These are phyloP conservation scores for Hypholoma fasciculare DNA, from an alignment of 768 basidiomycete genomes.

Conservation along the genomic window DNA sequence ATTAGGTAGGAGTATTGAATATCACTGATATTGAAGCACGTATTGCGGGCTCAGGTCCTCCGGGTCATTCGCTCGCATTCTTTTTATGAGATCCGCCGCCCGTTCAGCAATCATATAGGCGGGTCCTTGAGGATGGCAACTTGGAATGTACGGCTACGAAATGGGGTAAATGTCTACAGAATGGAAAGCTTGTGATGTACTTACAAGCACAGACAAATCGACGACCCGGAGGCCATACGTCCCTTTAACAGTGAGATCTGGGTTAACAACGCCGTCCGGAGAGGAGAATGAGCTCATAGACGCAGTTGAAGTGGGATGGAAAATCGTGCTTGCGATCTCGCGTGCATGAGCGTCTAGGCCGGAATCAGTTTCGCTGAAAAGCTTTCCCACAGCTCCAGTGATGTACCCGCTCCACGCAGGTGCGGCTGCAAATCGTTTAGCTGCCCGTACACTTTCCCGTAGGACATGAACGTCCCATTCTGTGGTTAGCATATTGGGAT, in stretches of 20 bases:
- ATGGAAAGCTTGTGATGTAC: not conserved
- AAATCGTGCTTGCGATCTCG: conserved; percentile 10
- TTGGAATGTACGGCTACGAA: conserved; percentile 15
- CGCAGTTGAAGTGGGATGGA: conserved; percentile 23
- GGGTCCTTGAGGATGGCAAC: conserved; percentile 14
- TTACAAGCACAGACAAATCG: conserved; percentile 29
- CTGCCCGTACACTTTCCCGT: not conserved
- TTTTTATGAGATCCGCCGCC: conserved; percentile 10
- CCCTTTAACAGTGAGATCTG: conserved; percentile 27
- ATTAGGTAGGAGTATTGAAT: no score
- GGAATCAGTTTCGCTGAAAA: conserved; percentile 6
- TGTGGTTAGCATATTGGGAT: conserved; percentile 3
- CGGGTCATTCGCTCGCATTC: not conserved
- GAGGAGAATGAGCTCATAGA: conserved; percentile 17
- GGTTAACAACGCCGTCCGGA: conserved; percentile 27
- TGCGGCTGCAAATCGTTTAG: not conserved
- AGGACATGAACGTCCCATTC: conserved; percentile 4
- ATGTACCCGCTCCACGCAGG: not conserved
- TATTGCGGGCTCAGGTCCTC: no score
- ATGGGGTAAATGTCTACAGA: not conserved
- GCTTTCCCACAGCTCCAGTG: not conserved
- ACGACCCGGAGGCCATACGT: conserved; percentile 25
- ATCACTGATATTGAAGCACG: no score
- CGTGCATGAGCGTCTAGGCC: conserved; percentile 14
- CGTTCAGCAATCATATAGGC: conserved; percentile 19